These are phyloP conservation scores for Eragrostis nindensis DNA, from an alignment of 176 grass and related monocot species.

Conservation along the genomic window DNA sequence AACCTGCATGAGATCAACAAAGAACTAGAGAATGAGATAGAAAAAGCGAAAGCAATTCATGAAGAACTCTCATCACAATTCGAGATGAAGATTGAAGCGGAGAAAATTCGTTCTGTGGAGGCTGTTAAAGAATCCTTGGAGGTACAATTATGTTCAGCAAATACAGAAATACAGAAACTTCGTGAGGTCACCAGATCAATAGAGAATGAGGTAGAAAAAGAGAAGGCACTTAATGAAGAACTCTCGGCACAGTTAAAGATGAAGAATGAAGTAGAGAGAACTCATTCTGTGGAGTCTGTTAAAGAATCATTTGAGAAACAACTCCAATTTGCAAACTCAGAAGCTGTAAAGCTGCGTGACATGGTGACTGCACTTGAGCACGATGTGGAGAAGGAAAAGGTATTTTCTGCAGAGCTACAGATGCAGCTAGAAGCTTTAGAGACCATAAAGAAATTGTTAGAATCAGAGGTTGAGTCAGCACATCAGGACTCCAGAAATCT, in stretches of 20 bases:
- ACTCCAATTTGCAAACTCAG: slow-evolving; percentile 54
- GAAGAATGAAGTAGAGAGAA: slow-evolving; percentile 40
- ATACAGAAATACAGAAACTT: slow-evolving; percentile 54
- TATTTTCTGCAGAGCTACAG: slow-evolving; percentile 70
- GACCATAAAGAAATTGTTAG: slow-evolving; percentile 54
- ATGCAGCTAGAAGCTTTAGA: slow-evolving; percentile 59
- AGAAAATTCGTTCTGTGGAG: slow-evolving; percentile 39
- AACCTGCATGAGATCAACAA: slow-evolving; percentile 43
- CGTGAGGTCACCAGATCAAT: slow-evolving; percentile 43
- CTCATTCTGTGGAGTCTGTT: slow-evolving; percentile 44
- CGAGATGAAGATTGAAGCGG: slow-evolving; percentile 35
- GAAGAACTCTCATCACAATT: slow-evolving; percentile 50
- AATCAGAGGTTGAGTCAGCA: slow-evolving; percentile 55
- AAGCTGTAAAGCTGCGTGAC: slow-evolving; percentile 53
- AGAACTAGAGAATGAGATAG: slow-evolving; percentile 49
- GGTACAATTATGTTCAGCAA: slow-evolving; percentile 62
- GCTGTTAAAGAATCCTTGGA: slow-evolving; percentile 55
- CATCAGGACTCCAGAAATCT: slow-evolving; percentile 46
- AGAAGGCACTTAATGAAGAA: slow-evolving; percentile 65
- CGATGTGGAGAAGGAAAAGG: slow-evolving; percentile 64
- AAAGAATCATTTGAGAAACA: slow-evolving; percentile 63
- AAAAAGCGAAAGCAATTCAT: slow-evolving; percentile 55
- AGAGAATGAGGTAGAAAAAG: slow-evolving; percentile 59
- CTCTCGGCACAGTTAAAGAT: slow-evolving; percentile 28
- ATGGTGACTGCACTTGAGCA: slow-evolving; percentile 62